Percentiles rank a stretch among this genome's conserved stretches.
phyloP scores from a whole-genome alignment of 2,329 filamentous ascomycete species.

The Colletotrichum truncatum region DNA sequence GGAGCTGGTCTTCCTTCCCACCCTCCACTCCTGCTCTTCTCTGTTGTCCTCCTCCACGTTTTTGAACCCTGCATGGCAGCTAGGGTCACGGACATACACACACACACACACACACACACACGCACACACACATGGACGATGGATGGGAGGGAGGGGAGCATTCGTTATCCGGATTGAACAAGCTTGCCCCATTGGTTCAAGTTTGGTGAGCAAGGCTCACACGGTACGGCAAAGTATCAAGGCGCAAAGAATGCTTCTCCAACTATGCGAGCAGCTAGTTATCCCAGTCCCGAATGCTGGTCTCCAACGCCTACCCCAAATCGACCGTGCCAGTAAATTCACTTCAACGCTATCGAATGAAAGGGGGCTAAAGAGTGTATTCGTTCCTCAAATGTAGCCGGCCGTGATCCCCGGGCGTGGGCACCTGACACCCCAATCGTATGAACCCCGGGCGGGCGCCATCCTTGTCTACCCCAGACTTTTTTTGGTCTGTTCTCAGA shows the following conservation, averaged over 20 bases:
- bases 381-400: constrained; percentile 5
- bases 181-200: constrained; percentile 6
- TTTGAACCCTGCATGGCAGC: constrained; percentile 27
- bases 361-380: neutral
- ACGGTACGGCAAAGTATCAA: constrained; percentile 12
- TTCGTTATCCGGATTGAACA: neutral
- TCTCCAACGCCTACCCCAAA: constrained; percentile 26
- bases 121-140: constrained; percentile 2
- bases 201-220: neutral
- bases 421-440: constrained; percentile 31
- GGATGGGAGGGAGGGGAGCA: neutral
- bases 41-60: constrained; percentile 6
- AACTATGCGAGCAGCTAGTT: constrained; percentile 1
- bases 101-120: neutral
- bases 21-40: too few relatives aligned
- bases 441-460: neutral
- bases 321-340: neutral
- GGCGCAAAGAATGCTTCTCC: neutral
- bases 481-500: constrained; percentile 22
- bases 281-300: neutral
- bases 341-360: neutral
- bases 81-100: constrained; percentile 5
- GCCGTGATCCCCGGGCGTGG: constrained; percentile 8
- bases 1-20: constrained; percentile 2
- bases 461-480: constrained; percentile 32